These are phyloP conservation scores for Microsporum canis DNA, from an alignment of 2,329 filamentous ascomycete genomes.

Conservation along the genomic window DNA sequence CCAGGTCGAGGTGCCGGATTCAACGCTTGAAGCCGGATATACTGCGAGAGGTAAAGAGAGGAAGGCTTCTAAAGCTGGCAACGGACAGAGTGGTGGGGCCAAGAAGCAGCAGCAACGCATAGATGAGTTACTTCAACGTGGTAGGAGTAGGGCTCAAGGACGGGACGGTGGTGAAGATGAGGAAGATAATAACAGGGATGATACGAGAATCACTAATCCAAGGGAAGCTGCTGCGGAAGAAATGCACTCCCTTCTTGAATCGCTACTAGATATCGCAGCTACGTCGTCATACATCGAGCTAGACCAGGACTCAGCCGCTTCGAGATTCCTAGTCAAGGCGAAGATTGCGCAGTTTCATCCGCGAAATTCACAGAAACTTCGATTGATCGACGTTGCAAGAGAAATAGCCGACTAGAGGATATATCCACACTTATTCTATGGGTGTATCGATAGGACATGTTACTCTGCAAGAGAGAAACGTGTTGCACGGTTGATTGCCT, in stretches of 20 bases:
- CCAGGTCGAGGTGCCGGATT: conserved; percentile 52
- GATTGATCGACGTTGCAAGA: conserved; percentile 42
- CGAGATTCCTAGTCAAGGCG: conserved; percentile 43
- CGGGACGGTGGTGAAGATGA: conserved; percentile 6
- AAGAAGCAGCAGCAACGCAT: conserved; percentile 39
- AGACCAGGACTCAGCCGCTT: conserved; percentile 41
- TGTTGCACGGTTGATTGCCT: background rate
- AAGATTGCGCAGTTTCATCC: conserved; percentile 48
- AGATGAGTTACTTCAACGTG: conserved; percentile 39
- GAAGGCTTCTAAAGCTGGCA: conserved; percentile 29
- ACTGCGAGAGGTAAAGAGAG: conserved; percentile 42
- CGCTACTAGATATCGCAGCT: conserved; percentile 35
- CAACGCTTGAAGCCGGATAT: conserved; percentile 42
- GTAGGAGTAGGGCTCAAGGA: background rate
- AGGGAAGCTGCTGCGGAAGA: conserved; percentile 39
- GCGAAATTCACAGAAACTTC: conserved; percentile 41
- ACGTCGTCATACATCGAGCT: conserved; percentile 38
- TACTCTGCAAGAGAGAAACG: background rate
- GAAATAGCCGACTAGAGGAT: conserved; percentile 11
- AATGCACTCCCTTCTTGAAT: conserved; percentile 37
- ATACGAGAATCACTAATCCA: conserved; percentile 27
- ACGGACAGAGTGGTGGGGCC: conserved; percentile 18
- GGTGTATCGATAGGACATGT: background rate
- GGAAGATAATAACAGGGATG: conserved; percentile 16
- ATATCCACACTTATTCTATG: background rate